A percentile compares a stretch with the other conserved stretches of the same genome.
Evolutionary conservation across 1,284 basidiomycete species (phyloP).

Genomic region (Trichosporon ovoides): DNA sequence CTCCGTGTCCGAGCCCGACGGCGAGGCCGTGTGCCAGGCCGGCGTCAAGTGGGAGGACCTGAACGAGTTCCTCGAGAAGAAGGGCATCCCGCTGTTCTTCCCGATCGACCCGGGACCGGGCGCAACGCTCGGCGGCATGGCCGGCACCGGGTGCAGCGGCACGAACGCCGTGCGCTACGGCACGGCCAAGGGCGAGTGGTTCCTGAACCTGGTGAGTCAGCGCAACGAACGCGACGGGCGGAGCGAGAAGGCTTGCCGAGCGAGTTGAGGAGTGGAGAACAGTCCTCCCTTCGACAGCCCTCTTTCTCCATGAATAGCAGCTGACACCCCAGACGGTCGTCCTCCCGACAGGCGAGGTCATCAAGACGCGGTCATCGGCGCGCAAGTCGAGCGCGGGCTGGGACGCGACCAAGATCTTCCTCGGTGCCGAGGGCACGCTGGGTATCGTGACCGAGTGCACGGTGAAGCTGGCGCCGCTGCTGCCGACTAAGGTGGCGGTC

Average conservation of each 20-base stretch:
- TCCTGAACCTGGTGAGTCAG: constrained; percentile 55
- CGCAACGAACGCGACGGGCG: not conserved
- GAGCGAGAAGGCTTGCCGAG: too few species aligned
- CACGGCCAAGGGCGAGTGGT: constrained; percentile 78
- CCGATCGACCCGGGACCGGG: constrained; percentile 68
- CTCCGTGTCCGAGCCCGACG: constrained; percentile 59
- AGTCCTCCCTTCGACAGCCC: too few species aligned
- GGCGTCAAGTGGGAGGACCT: constrained; percentile 81
- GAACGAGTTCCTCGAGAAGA: constrained; percentile 65
- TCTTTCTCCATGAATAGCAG: too few species aligned
- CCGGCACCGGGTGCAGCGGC: constrained; percentile 62
- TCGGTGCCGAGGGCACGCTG: constrained; percentile 89
- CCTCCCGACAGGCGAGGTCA: constrained; percentile 81
- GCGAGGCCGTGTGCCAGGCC: constrained; percentile 75
- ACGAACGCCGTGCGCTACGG: constrained; percentile 87
- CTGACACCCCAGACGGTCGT: constrained; percentile 62
- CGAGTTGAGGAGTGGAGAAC: too few species aligned
- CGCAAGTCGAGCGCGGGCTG: constrained; percentile 86
- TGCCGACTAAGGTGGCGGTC: constrained; percentile 61
- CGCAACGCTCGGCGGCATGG: constrained; percentile 89
- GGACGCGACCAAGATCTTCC: constrained; percentile 84
- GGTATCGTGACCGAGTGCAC: constrained; percentile 91
- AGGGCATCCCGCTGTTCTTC: constrained; percentile 78
- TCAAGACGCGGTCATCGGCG: constrained; percentile 81
- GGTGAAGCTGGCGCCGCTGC: constrained; percentile 67